These are phyloP conservation scores for Alternaria tenuissima DNA, from an alignment of 2,329 filamentous ascomycete species.

Conservation along the genomic window DNA sequence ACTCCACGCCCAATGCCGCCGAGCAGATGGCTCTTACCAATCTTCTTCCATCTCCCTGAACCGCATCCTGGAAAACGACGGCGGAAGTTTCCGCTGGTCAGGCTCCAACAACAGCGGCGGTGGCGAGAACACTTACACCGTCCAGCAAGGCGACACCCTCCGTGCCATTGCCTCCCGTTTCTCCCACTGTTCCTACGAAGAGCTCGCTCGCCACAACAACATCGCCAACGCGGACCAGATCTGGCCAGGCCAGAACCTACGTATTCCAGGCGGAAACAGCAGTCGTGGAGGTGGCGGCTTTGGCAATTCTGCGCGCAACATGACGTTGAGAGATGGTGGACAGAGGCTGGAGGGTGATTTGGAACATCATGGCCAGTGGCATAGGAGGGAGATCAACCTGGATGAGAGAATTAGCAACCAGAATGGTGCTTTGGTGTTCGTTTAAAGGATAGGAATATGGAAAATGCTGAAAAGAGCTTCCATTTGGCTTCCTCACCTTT, in stretches of 20 bases:
- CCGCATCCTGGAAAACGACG: slow-evolving; percentile 32
- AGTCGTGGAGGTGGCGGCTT: slow-evolving; percentile 25
- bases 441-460: slow-evolving; percentile 15
- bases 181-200: slow-evolving; percentile 37
- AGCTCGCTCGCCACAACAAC: slow-evolving; percentile 36
- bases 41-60: slow-evolving; percentile 34
- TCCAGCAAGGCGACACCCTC: slow-evolving; percentile 39
- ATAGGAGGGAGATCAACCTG: slow-evolving; percentile 27
- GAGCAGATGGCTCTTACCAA: slow-evolving; percentile 34
- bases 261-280: slow-evolving; percentile 31
- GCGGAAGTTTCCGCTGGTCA: slow-evolving; percentile 38
- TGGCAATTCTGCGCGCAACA: slow-evolving; percentile 31
- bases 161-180: slow-evolving; percentile 36
- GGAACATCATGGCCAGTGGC: slow-evolving; percentile 27
- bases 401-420: slow-evolving; percentile 38
- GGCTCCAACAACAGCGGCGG: slow-evolving; percentile 21
- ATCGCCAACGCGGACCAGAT: slow-evolving; percentile 39
- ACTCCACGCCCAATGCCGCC: slow-evolving; percentile 38
- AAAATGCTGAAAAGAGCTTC: background rate
- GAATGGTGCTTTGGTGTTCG: slow-evolving; percentile 34
- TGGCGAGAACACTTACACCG: slow-evolving; percentile 25
- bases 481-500: background rate
- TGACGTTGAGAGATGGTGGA: slow-evolving; percentile 31
- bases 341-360: slow-evolving; percentile 36
- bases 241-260: slow-evolving; percentile 38